Evolutionary conservation across 345 rosid genomes (phyloP).

Genomic region (Heritiera fomes): DNA sequence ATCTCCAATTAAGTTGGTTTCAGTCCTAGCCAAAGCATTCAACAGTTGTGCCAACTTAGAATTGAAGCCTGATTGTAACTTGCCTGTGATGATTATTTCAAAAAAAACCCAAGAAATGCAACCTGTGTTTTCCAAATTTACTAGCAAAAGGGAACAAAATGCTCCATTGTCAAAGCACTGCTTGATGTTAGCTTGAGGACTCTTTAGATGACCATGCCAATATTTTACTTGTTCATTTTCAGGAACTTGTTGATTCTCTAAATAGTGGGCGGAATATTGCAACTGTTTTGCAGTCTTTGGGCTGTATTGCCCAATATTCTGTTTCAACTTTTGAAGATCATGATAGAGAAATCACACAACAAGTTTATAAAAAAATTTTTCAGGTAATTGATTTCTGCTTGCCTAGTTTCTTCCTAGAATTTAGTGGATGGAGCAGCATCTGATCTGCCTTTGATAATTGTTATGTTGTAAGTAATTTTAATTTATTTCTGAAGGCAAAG

Average conservation of each 20-base stretch:
- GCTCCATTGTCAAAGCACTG: not conserved
- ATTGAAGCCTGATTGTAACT: not conserved
- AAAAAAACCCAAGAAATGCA: not conserved
- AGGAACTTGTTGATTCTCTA: slow-evolving; percentile 71
- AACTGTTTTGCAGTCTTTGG: slow-evolving; percentile 86
- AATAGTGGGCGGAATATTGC: slow-evolving; percentile 58
- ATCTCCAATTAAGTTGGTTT: not conserved
- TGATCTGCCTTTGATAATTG: slow-evolving; percentile 17
- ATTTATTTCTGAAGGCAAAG: slow-evolving; percentile 46
- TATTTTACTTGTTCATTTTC: slow-evolving; percentile 40
- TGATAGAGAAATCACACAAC: slow-evolving; percentile 54
- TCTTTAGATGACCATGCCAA: not conserved
- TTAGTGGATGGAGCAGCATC: slow-evolving; percentile 13
- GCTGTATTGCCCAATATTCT: slow-evolving; percentile 73
- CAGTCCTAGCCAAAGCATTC: slow-evolving; percentile 6
- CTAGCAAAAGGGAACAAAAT: not conserved
- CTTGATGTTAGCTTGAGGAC: not conserved
- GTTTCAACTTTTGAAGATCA: slow-evolving; percentile 54
- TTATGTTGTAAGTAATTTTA: slow-evolving; percentile 13
- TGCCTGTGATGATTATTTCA: not conserved
- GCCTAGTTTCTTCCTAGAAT: slow-evolving; percentile 24
- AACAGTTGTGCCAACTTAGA: not conserved
- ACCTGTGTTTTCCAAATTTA: not conserved
- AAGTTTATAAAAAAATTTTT: slow-evolving; percentile 44
- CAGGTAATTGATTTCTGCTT: slow-evolving; percentile 51